These are phyloP conservation scores for Fusarium nematophilum DNA, from an alignment of 2,329 filamentous ascomycete species.

Conservation along the genomic window DNA sequence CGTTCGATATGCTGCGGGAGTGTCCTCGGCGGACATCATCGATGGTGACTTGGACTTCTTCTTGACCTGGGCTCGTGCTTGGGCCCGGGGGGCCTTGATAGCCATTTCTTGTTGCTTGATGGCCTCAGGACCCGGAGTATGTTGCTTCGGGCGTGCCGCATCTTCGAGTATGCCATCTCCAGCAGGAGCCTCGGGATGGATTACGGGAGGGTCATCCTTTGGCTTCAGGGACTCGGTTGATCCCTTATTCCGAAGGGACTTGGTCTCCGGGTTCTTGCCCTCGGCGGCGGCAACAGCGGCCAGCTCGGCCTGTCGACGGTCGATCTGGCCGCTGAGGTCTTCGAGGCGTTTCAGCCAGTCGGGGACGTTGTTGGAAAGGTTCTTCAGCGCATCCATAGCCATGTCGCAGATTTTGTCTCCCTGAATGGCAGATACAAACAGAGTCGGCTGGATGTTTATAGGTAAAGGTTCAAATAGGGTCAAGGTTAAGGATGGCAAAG, in stretches of 20 bases:
- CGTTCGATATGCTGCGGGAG: constrained; percentile 70
- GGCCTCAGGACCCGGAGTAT: constrained; percentile 39
- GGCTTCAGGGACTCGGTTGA: constrained; percentile 66
- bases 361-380: constrained; percentile 66
- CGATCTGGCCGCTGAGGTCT: constrained; percentile 70
- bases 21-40: constrained; percentile 61
- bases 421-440: too few species aligned
- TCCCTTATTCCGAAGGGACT: constrained; percentile 63
- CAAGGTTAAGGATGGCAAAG: too few species aligned
- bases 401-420: constrained; percentile 50
- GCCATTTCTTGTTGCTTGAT: constrained; percentile 57
- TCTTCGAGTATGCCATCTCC: constrained; percentile 37
- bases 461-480: too few species aligned
- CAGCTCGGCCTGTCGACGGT: constrained; percentile 70
- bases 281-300: constrained; percentile 57
- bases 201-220: constrained; percentile 52
- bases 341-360: constrained; percentile 70
- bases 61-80: constrained; percentile 60
- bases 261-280: constrained; percentile 46
- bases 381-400: constrained; percentile 67
- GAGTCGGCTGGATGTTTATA: too few species aligned
- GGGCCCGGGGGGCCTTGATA: constrained; percentile 52
- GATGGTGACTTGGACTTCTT: constrained; percentile 65
- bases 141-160: constrained; percentile 43
- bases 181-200: constrained; percentile 26